Evolutionary conservation across 1,284 basidiomycete species (phyloP), one percentile per base, ranked within the genome.

Genomic region (Afroboletus lepidellus): DNA sequence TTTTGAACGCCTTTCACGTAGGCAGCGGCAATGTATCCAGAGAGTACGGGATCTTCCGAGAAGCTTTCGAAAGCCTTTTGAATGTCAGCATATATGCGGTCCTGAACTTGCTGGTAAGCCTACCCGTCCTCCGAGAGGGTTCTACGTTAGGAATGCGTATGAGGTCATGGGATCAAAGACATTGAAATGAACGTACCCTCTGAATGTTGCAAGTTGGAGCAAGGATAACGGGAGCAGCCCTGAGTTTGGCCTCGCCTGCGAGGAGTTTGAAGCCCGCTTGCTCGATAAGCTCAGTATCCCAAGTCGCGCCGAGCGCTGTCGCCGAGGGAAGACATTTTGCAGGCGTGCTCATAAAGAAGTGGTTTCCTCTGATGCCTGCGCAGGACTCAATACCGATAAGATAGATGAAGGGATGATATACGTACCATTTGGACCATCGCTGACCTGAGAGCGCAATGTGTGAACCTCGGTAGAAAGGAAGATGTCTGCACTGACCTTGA

Each of bases 171-270:
- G 42, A 18, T n/a, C 24, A n/a, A 39, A 4, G 27, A 20, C 18
- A 29, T 25, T 16, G 1, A 12, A n/a, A 41, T 33, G 15, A 15
- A 53, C 69, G 24, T 55, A 82, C 81, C 21, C 90, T 77, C 66
- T 91, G 88, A 44, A 89, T 90, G 65, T 92, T 92, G 63, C 84
- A 85, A 0, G 90, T 92, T 1, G 90, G 90, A 0, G 83, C 90
- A 23, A 92, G 79, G 39, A 87, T 73, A 11, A 88, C 75, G 9
- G 86, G 84, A 3, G 85, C 84, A 29, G 82, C 78, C 49, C 84
- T 77, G 39, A 86, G 75, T 62, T 83, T 87, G 3, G 85, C 83
- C 66, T 92, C 90, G 20, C 76, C 73, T 0, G 86, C 88, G 21
- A 93, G 76, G 23, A 90, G 75, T 60, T 81, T 80, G 39, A 73